These are phyloP conservation scores for Paspalum vaginatum DNA, from an alignment of 176 grass and related monocot species.

Conservation along the genomic window DNA sequence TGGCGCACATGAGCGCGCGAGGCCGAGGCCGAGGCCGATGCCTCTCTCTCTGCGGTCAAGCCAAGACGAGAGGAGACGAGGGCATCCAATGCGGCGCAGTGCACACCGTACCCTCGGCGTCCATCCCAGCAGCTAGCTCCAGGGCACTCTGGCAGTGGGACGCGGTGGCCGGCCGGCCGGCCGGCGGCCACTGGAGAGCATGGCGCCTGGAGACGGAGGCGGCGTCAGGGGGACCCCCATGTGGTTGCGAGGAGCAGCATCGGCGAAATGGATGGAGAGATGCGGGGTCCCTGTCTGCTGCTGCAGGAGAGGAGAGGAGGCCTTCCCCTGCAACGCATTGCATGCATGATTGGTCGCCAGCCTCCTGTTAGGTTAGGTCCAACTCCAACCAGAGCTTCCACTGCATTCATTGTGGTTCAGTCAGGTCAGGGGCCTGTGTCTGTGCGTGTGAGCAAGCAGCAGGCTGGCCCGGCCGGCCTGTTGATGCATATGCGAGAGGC, in stretches of 20 bases:
- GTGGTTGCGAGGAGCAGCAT: slow-evolving; percentile 11
- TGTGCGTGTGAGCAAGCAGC: slow-evolving; percentile 24
- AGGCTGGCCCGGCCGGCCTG: slow-evolving; percentile 31
- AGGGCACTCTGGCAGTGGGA: too few species aligned
- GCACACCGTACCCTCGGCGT: too few species aligned
- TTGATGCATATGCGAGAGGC: slow-evolving; percentile 39
- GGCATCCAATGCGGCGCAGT: slow-evolving; percentile 30
- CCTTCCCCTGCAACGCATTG: background rate
- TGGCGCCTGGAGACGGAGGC: slow-evolving; percentile 36
- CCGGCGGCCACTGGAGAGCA: slow-evolving; percentile 28
- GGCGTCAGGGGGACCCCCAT: slow-evolving; percentile 14
- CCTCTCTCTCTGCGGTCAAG: background rate
- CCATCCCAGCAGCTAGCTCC: background rate
- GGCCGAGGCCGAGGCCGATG: too few species aligned
- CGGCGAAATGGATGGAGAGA: slow-evolving; percentile 26
- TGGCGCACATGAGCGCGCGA: slow-evolving; percentile 67
- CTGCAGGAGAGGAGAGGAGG: too few species aligned
- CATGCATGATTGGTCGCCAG: slow-evolving; percentile 39
- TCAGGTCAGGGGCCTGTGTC: too few species aligned
- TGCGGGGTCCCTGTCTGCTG: slow-evolving; percentile 43
- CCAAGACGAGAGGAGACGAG: background rate
- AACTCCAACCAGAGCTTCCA: slow-evolving; percentile 38
- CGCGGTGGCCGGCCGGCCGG: background rate
- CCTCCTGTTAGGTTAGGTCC: slow-evolving; percentile 52
- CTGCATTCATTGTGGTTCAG: slow-evolving; percentile 26